Evolutionary conservation across 2,329 filamentous ascomycete genomes (phyloP), one percentile per base, ranked within the genome.

Genomic region (Claviceps arundinis): DNA sequence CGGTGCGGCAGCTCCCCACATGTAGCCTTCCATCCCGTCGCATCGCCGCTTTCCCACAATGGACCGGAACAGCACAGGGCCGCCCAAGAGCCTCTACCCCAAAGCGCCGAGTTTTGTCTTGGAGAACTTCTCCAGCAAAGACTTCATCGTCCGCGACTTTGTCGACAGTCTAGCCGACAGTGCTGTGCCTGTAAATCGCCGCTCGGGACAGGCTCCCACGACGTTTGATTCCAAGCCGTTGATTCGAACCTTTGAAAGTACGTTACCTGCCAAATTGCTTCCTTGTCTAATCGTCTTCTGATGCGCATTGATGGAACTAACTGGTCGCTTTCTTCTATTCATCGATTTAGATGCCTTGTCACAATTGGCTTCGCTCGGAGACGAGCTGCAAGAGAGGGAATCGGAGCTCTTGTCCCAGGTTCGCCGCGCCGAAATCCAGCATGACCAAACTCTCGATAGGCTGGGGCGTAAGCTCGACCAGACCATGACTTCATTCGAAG

Each of bases 91-190:
- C 58, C 76, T 90, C 64, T 91, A 87, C 65, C 84, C 85, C 53
- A 82, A 81, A 67, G 87, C 84, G 41, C 87, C 88, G 55, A 85
- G 78, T 66, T 96, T 96, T 72, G 88, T 82, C 9, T 76, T 97
- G 55, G 88, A 95, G 45, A 89, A 90, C 70, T 89, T 90, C 69
- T 87, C 87, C 53, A 87, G 77, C 65, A 87, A 87, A 62, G 93
- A 97, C 70, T 98, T 97, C 64, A 96, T 97, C 57, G 91, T 97
- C 58, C 89, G 95, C 63, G 93, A 98, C 71, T 98, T 98, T 65
- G 84, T 98, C 61, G 94, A 98, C 66, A 81, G 84, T 50, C 82
- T 98, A 53, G 93, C 91, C 49, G 90, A 97, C 57, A 86, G 77
- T 59, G 87, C 89, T 22, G 79, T 89, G 38, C 84, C 87, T n/a